Evolutionary conservation across 495 filamentous ascomycete genomes (phyloP), one percentile per base, ranked within the genome.

Genomic region (Penicillium lividum): DNA sequence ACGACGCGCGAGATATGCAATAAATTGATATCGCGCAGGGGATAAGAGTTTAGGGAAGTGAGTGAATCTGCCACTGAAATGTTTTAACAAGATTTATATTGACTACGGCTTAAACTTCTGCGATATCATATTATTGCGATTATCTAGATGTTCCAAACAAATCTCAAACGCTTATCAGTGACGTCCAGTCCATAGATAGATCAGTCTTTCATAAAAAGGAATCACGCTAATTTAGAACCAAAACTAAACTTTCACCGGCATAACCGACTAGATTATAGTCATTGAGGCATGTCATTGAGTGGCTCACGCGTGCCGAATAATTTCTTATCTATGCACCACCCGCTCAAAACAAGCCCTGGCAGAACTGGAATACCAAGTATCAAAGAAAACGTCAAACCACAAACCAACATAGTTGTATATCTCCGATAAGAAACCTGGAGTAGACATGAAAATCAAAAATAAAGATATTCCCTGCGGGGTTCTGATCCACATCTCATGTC

Each of bases 101-200:
- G 6, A 40, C 15, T n/a, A 0, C 31, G 3, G 31, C 31, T 3
- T 3, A 33, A 33, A 10, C 9, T 10, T 10, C 31, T 33, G 3
- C 1, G 5, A 33, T 6, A 33, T 33, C 31, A 22, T 22, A 22
- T 1, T 2, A 2, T 22, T 22, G 22, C 22, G 22, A 22, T 22
- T 22, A 22, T 7, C 10, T 25, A 18, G 42, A 45, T 45, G 3
- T 25, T 27, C 7, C 16, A n/a, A 22, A 8, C 28, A 44, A n/a
- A 8, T 7, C 51, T 59, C 55, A 8, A 44, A 10, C 13, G 4
- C 51, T 59, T 59, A 8, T 42, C 51, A 40, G 45, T n/a, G 15
- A 54, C 11, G 2, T 54, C 46, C 10, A 31, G 7, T 5, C 42
- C n/a, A 18, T 49, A 36, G 33, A 36, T 11, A 36, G 7, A 2